A percentile compares a stretch with the other conserved stretches of the same genome.
Evolutionary conservation across 805 yeast species (phyloP).

Genomic region (Wickerhamiella spandovensis): DNA sequence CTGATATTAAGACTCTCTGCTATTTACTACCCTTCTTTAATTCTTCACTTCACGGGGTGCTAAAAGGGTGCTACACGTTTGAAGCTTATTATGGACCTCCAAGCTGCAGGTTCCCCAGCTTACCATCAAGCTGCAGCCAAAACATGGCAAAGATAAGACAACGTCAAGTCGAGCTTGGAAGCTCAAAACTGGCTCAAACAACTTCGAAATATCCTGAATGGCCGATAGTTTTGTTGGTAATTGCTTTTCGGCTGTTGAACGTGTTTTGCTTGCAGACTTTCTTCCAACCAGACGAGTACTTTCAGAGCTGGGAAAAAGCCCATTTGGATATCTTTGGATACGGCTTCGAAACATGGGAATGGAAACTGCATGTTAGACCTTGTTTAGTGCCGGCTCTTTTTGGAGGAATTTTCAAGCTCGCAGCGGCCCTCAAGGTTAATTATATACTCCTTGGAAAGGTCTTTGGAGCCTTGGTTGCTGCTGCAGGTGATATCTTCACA

Average conservation of each 20-base stretch:
- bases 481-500: conserved; percentile 53
- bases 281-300: conserved; percentile 94
- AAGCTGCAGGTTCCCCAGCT: conserved; percentile 83
- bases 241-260: conserved; percentile 37
- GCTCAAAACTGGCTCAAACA: not conserved
- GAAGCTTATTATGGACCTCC: no score
- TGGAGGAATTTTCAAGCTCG: conserved; percentile 31
- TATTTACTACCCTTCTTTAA: no score
- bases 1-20: no score
- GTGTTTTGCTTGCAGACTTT: conserved; percentile 54
- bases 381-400: conserved; percentile 69
- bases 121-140: conserved; percentile 83
- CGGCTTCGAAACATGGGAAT: conserved; percentile 91
- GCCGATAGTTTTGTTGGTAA: not conserved
- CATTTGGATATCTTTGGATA: conserved; percentile 59
- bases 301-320: conserved; percentile 89
- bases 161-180: conserved; percentile 37
- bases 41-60: no score
- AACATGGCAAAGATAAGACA: conserved; percentile 37
- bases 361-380: conserved; percentile 64
- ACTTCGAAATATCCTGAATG: not conserved
- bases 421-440: conserved; percentile 25
- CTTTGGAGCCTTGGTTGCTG: conserved; percentile 54
- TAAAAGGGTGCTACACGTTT: no score
- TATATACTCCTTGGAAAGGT: conserved; percentile 42